A percentile compares a stretch with the other conserved stretches of the same genome.
Conservation (phyloP, 2,329 filamentous ascomycete genomes). For the Aureobasidium melanogenum region DNA sequence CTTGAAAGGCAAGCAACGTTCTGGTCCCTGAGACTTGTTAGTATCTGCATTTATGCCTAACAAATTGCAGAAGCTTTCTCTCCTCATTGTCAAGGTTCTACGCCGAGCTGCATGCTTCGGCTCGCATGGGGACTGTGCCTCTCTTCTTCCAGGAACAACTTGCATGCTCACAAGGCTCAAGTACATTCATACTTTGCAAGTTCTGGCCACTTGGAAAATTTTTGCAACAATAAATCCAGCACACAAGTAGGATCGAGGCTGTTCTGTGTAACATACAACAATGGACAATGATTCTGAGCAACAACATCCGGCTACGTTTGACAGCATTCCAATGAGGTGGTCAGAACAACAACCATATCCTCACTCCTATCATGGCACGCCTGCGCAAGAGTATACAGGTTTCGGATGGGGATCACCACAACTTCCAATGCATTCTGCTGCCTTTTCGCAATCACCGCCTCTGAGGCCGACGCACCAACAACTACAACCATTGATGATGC, state of each 20-base stretch:
- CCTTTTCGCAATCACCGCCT: constrained; percentile 47
- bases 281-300: constrained; percentile 30
- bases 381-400: constrained; percentile 59
- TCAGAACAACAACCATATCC: constrained; percentile 38
- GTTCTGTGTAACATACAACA: not conserved
- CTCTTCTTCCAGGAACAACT: constrained; percentile 8
- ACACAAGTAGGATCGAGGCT: not conserved
- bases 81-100: not conserved
- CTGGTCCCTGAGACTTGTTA: not conserved
- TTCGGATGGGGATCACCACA: constrained; percentile 57
- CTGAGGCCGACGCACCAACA: constrained; percentile 44
- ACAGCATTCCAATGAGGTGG: constrained; percentile 33
- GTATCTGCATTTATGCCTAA: constrained; percentile 11
- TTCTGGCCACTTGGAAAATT: not conserved
- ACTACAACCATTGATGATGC: constrained; percentile 64
- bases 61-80: constrained; percentile 2
- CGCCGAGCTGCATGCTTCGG: constrained; percentile 8
- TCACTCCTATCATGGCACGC: constrained; percentile 57
- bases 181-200: not conserved
- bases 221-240: not conserved
- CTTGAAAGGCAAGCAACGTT: not conserved
- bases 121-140: constrained; percentile 8
- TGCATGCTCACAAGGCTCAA: constrained; percentile 10
- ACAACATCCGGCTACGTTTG: constrained; percentile 35
- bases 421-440: constrained; percentile 46